Conservation (phyloP, 768 basidiomycete species). For the Trametes villosa region DNA sequence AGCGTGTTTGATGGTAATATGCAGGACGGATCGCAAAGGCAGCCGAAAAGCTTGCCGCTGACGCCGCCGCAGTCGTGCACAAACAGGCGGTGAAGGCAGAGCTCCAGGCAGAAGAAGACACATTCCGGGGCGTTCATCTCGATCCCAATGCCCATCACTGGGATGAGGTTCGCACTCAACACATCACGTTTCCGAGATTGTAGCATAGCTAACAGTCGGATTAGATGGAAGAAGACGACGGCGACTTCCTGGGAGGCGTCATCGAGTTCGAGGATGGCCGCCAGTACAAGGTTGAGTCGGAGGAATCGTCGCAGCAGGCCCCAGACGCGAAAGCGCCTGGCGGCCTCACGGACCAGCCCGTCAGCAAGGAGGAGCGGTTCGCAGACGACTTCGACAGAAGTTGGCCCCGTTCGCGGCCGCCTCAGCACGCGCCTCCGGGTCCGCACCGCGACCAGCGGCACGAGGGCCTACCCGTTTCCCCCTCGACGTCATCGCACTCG, state of each 20-base stretch:
- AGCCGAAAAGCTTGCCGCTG: conserved; percentile 44
- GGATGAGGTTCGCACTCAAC: conserved; percentile 79
- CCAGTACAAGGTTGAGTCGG: conserved; percentile 80
- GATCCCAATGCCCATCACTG: conserved; percentile 95
- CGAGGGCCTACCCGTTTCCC: conserved; percentile 36
- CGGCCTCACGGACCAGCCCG: conserved; percentile 43
- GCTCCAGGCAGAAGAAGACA: conserved; percentile 83
- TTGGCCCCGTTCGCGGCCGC: conserved; percentile 75
- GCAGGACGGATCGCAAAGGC: conserved; percentile 27
- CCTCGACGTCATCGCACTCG: conserved; percentile 46
- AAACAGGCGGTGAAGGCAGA: conserved; percentile 76
- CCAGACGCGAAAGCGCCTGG: conserved; percentile 21
- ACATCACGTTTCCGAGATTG: background rate
- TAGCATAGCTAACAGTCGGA: conserved; percentile 4
- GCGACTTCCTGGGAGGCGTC: conserved; percentile 84
- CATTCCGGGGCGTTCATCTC: conserved; percentile 92
- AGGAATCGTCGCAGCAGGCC: conserved; percentile 40
- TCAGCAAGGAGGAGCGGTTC: conserved; percentile 87
- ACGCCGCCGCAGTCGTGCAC: conserved; percentile 55
- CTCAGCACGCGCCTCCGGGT: conserved; percentile 42
- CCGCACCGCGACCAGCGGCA: conserved; percentile 46
- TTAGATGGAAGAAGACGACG: conserved; percentile 84
- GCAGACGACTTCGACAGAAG: conserved; percentile 95
- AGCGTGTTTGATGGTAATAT: background rate
- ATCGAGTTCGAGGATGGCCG: conserved; percentile 97